Evolutionary conservation across 225 moss, liverwort and hornwort genomes (phyloP), one percentile per base, ranked within the genome.

Genomic region (Rhytidiadelphus loreus): DNA sequence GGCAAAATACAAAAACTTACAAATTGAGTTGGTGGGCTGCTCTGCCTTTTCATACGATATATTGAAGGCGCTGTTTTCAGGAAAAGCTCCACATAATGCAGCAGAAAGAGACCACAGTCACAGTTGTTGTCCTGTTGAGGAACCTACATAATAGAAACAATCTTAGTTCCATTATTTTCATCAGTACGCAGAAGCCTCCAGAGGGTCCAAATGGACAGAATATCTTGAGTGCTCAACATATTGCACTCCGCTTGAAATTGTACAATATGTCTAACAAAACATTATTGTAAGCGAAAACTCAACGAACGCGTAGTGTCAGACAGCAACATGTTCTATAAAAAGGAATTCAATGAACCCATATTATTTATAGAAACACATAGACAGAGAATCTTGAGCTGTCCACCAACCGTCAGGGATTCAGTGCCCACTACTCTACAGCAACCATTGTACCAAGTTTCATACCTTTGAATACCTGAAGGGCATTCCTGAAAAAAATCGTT

Each of bases 11-110:
- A 80, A 17, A 46, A 86, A 92, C 94, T 93, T 87, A 94, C 94
- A 87, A 94, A 93, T 55, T 92, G 89, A 24, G 90, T 85, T 64
- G 88, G 77, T 85, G 83, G 88, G 55, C 77, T 87, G 83, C 88
- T 86, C 68, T 88, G 91, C 85, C 90, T 91, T 89, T 88, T 90
- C 43, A 90, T 80, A 33, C 88, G 92, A 88, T 91, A 94, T 35
- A 85, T 85, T 39, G 86, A 75, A 87, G 93, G 93, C 52, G 91
- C 94, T 86, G 88, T 79, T 58, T 87, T 93, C 52, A 94, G 87
- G 64, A 94, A 94, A 63, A 94, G 90, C 65, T 94, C 94, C 90
- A 94, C 93, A 91, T 94, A 94, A 87, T 94, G 94, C 72, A 94
- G 88, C 85, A 94, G 77, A 87, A 94, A 94, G 69, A 94, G 93